Base-by-base conservation (phyloP, 2,329 filamentous ascomycete genomes). In the Emericellopsis cladophorae region DNA sequence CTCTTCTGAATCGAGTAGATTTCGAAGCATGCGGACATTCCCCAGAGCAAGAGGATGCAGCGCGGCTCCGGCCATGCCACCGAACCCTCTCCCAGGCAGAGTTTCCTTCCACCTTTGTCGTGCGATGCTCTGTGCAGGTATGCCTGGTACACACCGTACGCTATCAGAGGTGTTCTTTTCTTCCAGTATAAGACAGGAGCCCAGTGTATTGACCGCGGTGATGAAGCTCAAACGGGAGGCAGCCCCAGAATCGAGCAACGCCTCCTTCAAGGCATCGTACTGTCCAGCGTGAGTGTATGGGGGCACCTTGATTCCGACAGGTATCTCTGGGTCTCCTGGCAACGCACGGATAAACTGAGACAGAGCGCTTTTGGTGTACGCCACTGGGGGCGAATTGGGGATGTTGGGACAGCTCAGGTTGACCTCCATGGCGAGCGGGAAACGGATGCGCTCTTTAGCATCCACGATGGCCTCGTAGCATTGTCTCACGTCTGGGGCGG, bases 331-430 rank as follows among this genome's bases (percentile, higher is more conserved):
- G 4, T 54, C 46, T 0, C 46, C 33, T 0, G 63, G 58, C 0
- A 83, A 58, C 0, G 61, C 59, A 2, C 49, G 46, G 2, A 89
- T 59, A 45, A 85, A 87, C 5, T 58, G 56, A 0, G 54, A 46
- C 3, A 89, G 54, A 0, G 68, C 62, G 0, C 48, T 47, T 0
- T 64, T 57, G 7, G 73, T 68, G 54, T 88, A 89, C 0, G 84
- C 84, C 6, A 84, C 82, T 1, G 84, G 84, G 1, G 83, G 78
- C 37, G 72, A 70, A 15, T 64, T 62, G 0, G 72, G 67, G 39
- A 89, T 88, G 51, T 90, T 89, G 0, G 84, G 84, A 49, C 84
- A 89, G 26, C 76, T 82, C 24, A 89, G 72, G 53, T 90, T 90
- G 51, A 89, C 66, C 57, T 90, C 84, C 65, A 88, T 74, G 15